Evolutionary conservation across 2,329 filamentous ascomycete genomes (phyloP).

Genomic region (Elsinoe perseae): DNA sequence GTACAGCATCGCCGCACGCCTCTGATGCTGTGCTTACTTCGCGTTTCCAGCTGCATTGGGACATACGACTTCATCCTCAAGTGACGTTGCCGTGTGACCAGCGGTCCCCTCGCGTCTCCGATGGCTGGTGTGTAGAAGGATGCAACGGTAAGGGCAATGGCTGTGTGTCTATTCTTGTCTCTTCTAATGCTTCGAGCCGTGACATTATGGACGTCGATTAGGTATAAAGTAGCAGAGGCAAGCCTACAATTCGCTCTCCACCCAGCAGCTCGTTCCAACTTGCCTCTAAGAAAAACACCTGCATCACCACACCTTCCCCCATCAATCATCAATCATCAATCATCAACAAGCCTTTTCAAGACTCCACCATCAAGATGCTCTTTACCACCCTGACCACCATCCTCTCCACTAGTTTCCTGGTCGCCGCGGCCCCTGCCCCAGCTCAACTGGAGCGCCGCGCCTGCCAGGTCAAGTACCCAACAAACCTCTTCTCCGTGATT

Average conservation of each 20-base stretch:
- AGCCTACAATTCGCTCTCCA: background rate
- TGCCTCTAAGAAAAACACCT: background rate
- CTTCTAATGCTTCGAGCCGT: background rate
- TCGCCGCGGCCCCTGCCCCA: background rate
- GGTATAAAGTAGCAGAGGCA: background rate
- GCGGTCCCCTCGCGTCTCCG: background rate
- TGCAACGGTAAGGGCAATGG: background rate
- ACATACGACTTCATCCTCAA: background rate
- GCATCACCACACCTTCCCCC: background rate
- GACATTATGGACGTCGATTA: background rate
- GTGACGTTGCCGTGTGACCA: slow-evolving; percentile 1
- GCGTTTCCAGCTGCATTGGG: background rate
- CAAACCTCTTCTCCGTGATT: slow-evolving; percentile 10
- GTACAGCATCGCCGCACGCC: background rate
- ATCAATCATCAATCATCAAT: background rate
- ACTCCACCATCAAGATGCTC: background rate
- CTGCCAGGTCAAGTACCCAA: slow-evolving; percentile 1
- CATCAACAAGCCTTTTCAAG: background rate
- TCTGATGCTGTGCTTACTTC: background rate
- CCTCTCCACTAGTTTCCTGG: slow-evolving; percentile 1
- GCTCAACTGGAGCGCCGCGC: background rate
- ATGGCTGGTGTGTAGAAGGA: background rate
- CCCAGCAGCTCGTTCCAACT: background rate
- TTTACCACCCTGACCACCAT: slow-evolving; percentile 6
- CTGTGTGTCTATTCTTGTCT: background rate